Evolutionary conservation across 768 basidiomycete species (phyloP).

Genomic region (Termitomyces sp.): DNA sequence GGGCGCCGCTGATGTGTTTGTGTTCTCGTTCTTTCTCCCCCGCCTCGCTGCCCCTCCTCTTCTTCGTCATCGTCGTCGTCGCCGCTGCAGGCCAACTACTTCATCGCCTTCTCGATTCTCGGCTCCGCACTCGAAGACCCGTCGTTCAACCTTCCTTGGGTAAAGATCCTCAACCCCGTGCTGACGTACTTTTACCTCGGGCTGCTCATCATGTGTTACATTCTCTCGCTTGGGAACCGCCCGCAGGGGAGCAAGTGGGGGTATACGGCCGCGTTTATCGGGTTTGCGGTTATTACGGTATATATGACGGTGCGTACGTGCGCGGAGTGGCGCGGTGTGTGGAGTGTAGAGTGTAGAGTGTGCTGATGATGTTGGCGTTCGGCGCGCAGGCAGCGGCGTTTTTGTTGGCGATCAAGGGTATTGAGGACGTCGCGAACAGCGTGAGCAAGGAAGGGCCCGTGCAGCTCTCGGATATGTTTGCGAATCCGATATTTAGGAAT

Average conservation of each 20-base stretch:
- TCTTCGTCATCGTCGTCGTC: too few species aligned
- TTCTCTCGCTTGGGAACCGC: slow-evolving; percentile 84
- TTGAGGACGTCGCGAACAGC: slow-evolving; percentile 50
- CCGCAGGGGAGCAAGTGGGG: slow-evolving; percentile 88
- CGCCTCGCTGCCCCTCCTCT: too few species aligned
- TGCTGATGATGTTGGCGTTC: neutral
- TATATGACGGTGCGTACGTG: slow-evolving; percentile 77
- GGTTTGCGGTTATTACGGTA: slow-evolving; percentile 87
- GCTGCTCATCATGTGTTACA: slow-evolving; percentile 80
- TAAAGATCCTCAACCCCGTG: slow-evolving; percentile 69
- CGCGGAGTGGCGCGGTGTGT: neutral
- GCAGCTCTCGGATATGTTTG: slow-evolving; percentile 56
- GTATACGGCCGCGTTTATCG: slow-evolving; percentile 81
- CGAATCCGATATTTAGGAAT: slow-evolving; percentile 78
- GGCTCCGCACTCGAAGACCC: slow-evolving; percentile 69
- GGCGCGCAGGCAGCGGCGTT: slow-evolving; percentile 60
- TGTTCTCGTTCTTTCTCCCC: neutral
- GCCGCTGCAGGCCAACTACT: slow-evolving; percentile 70
- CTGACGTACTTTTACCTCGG: slow-evolving; percentile 88
- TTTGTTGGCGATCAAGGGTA: slow-evolving; percentile 78
- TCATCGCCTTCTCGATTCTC: slow-evolving; percentile 82
- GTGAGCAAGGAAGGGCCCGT: slow-evolving; percentile 36
- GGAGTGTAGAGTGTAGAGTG: too few species aligned
- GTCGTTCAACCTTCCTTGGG: slow-evolving; percentile 50
- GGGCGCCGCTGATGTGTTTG: neutral